A percentile compares a stretch with the other conserved stretches of the same genome.
phyloP scores from a whole-genome alignment of 148 eudicot genomes.

The Selenicereus undatus region DNA sequence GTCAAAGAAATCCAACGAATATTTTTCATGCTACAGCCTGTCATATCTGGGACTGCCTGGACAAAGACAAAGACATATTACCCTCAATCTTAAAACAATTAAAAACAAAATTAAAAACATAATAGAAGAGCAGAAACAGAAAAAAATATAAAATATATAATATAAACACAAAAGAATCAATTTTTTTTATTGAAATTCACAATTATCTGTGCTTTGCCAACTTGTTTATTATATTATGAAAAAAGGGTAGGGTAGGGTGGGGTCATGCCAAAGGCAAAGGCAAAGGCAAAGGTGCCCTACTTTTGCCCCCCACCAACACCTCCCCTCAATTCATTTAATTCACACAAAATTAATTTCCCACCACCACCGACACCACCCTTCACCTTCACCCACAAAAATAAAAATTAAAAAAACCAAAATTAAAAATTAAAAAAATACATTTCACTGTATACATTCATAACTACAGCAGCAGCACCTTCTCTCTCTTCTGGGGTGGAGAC shows the following conservation, averaged over 20 bases:
- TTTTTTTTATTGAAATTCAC: constrained; percentile 32
- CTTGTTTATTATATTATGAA: constrained; percentile 23
- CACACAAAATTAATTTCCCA: constrained; percentile 42
- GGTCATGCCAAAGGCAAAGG: not conserved
- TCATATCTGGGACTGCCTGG: not conserved
- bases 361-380: constrained; percentile 28
- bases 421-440: constrained; percentile 18
- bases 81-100: constrained; percentile 10
- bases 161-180: constrained; percentile 27
- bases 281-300: constrained; percentile 2
- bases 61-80: constrained; percentile 12
- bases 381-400: constrained; percentile 17
- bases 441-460: constrained; percentile 31
- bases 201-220: constrained; percentile 26
- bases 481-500: constrained; percentile 18
- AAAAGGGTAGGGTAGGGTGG: constrained; percentile 22
- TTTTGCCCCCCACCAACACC: constrained; percentile 18
- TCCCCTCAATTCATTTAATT: constrained; percentile 1
- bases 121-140: not conserved
- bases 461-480: constrained; percentile 17
- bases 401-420: not conserved
- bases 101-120: not conserved
- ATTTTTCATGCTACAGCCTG: not conserved
- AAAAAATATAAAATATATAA: not conserved
- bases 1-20: constrained; percentile 23